Evolutionary conservation across 192 early-diverging fungal genomes (phyloP).

Genomic region (Coemansia sp.): DNA sequence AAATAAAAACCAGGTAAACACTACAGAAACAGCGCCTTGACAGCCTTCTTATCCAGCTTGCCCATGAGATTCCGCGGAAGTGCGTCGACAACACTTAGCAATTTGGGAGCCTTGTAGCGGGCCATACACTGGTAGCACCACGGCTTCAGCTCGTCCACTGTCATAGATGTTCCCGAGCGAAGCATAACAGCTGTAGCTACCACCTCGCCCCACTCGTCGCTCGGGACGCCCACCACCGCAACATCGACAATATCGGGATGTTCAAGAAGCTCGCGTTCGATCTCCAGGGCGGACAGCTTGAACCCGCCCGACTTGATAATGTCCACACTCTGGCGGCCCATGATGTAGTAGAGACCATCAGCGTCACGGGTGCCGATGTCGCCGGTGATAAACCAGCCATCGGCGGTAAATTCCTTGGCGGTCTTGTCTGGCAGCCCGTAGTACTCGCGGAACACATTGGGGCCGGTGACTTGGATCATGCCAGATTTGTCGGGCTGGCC

Average conservation of each 20-base stretch:
- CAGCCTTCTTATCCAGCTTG: conserved; percentile 82
- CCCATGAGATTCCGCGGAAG: conserved; percentile 87
- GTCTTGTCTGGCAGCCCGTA: conserved; percentile 72
- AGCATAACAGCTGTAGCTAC: conserved; percentile 68
- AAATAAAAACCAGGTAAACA: too few species aligned
- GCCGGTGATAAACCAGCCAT: conserved; percentile 83
- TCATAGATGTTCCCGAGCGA: conserved; percentile 18
- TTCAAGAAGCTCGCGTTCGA: conserved; percentile 76
- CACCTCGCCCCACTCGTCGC: conserved; percentile 75
- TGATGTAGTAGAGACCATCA: conserved; percentile 65
- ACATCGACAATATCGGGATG: conserved; percentile 63
- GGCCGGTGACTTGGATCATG: conserved; percentile 71
- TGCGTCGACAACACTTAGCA: conserved; percentile 48
- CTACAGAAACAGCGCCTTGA: conserved; percentile 54
- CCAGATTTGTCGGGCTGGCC: conserved; percentile 54
- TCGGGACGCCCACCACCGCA: conserved; percentile 69
- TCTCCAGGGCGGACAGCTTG: conserved; percentile 81
- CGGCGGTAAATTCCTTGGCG: conserved; percentile 62
- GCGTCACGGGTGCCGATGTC: conserved; percentile 64
- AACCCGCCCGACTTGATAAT: conserved; percentile 90
- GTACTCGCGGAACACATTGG: conserved; percentile 77
- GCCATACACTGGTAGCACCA: conserved; percentile 66
- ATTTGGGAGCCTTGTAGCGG: conserved; percentile 72
- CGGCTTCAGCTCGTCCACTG: conserved; percentile 37
- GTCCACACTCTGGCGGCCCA: conserved; percentile 78